These are phyloP conservation scores for Pezicula neosporulosa DNA, from an alignment of 2,329 filamentous ascomycete species.

Conservation along the genomic window DNA sequence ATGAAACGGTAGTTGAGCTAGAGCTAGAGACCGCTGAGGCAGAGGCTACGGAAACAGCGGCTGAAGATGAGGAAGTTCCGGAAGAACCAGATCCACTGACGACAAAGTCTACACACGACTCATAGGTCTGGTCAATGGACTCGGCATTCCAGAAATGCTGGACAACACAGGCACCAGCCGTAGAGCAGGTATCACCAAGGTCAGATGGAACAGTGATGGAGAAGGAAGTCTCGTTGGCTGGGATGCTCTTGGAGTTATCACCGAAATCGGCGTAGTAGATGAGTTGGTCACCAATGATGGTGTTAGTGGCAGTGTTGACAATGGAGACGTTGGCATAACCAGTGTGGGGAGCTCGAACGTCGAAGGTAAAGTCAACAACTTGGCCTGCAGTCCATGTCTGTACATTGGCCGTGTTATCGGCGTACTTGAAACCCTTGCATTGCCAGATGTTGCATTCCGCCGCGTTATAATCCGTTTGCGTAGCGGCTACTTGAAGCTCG, in stretches of 20 bases:
- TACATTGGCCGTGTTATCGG: conserved; percentile 39
- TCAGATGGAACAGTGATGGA: conserved; percentile 49
- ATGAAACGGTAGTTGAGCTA: background rate
- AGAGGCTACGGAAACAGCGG: background rate
- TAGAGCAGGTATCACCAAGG: conserved; percentile 31
- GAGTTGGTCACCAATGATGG: conserved; percentile 43
- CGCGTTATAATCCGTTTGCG: conserved; percentile 24
- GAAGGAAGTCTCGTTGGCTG: conserved; percentile 44
- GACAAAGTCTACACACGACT: conserved; percentile 50
- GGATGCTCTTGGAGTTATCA: conserved; percentile 37
- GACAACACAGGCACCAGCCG: conserved; percentile 33
- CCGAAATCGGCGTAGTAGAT: conserved; percentile 47
- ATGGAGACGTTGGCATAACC: conserved; percentile 53
- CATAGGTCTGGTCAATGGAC: conserved; percentile 51
- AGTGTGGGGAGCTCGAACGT: conserved; percentile 45
- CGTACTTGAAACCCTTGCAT: conserved; percentile 44
- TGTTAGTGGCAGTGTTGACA: conserved; percentile 44
- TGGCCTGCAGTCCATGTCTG: conserved; percentile 42
- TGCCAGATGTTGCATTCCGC: conserved; percentile 38
- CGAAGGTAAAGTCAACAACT: conserved; percentile 37
- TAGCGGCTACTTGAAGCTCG: conserved; percentile 32
- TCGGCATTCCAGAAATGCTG: conserved; percentile 52
- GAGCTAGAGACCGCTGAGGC: background rate
- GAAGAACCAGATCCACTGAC: conserved; percentile 10
- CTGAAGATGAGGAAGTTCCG: conserved; percentile 5